A percentile compares a stretch with the other conserved stretches of the same genome.
These are phyloP conservation scores for Xerocomellus dryophilus DNA, from an alignment of 768 basidiomycete species.

Conservation along the genomic window DNA sequence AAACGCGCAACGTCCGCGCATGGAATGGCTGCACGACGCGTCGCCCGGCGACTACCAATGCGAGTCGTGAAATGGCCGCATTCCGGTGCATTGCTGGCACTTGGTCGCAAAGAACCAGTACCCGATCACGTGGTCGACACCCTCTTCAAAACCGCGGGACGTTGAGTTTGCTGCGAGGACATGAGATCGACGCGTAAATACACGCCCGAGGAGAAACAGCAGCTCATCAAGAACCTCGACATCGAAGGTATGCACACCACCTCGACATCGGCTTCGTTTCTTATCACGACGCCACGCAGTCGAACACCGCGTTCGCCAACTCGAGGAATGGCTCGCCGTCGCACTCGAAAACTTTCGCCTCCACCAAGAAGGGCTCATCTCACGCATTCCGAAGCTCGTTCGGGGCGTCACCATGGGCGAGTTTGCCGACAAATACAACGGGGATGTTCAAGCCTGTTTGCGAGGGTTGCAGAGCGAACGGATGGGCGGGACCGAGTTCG, in stretches of 20 bases:
- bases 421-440: slow-evolving; percentile 75
- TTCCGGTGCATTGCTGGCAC: not conserved
- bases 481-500: slow-evolving; percentile 49
- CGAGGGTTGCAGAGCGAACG: slow-evolving; percentile 66
- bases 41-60: slow-evolving; percentile 14
- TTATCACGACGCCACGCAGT: slow-evolving; percentile 39
- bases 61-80: slow-evolving; percentile 11
- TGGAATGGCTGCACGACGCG: slow-evolving; percentile 17
- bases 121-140: slow-evolving; percentile 8
- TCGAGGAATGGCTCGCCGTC: slow-evolving; percentile 72
- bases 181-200: slow-evolving; percentile 34
- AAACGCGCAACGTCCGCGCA: slow-evolving; percentile 11
- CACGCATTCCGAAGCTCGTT: slow-evolving; percentile 72
- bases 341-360: slow-evolving; percentile 70
- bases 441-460: slow-evolving; percentile 68
- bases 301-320: slow-evolving; percentile 68
- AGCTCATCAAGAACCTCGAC: slow-evolving; percentile 73
- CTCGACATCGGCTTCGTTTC: not conserved
- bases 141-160: not conserved
- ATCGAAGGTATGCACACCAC: slow-evolving; percentile 58
- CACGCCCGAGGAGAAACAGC: slow-evolving; percentile 68
- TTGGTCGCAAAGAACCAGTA: too few species aligned
- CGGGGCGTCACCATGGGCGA: slow-evolving; percentile 71
- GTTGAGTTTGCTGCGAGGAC: too few species aligned
- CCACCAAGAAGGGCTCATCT: slow-evolving; percentile 72